Conservation (phyloP, 306 rosid genomes). For the Canavalia gladiata region DNA sequence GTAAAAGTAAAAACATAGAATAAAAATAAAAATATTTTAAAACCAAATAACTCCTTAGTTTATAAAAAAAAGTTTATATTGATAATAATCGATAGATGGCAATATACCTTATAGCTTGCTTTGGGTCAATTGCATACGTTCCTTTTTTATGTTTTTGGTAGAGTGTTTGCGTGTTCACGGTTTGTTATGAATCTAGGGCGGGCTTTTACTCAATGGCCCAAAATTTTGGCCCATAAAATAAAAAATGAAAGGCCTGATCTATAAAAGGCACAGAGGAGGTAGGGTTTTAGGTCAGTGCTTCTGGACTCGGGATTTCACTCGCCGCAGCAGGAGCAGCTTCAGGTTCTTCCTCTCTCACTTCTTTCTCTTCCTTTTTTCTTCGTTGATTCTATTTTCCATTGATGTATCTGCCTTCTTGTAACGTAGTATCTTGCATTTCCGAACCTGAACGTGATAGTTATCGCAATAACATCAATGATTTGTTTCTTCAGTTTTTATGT, state of each 20-base stretch:
- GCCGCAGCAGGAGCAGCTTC: constrained; percentile 42
- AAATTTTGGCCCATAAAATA: neutral
- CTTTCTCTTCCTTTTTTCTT: neutral
- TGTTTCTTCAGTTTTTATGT: neutral
- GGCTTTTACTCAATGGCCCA: neutral
- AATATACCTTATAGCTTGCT: no score
- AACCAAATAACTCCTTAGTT: no score
- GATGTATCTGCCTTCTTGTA: neutral
- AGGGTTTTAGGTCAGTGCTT: constrained; percentile 46
- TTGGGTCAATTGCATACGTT: no score
- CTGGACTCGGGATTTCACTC: constrained; percentile 6
- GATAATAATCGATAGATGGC: no score
- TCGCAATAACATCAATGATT: neutral
- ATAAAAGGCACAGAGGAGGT: neutral
- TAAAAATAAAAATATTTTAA: no score
- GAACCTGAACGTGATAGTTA: neutral
- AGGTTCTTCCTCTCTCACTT: constrained; percentile 24
- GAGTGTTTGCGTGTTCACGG: no score
- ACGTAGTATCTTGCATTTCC: neutral
- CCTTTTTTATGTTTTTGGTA: no score
- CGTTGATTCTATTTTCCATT: no score
- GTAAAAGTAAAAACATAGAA: no score
- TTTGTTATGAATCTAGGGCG: no score
- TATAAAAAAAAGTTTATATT: no score
- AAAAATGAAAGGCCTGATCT: neutral